A percentile compares a stretch with the other conserved stretches of the same genome.
Conservation (phyloP, 495 filamentous ascomycete species). For the Lophiotrema nucula region DNA sequence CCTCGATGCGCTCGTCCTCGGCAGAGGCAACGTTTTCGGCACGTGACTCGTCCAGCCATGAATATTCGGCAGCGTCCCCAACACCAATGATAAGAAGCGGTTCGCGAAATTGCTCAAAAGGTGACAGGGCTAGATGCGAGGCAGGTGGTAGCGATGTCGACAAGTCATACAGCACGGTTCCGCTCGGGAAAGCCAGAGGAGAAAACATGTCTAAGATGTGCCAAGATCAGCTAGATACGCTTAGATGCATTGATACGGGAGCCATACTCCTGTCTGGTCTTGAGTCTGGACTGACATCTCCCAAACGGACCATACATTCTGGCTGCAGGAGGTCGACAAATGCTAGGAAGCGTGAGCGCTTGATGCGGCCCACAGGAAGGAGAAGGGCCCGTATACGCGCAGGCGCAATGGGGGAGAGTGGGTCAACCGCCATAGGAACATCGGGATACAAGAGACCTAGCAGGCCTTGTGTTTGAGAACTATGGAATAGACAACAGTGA, state of each 20-base stretch:
- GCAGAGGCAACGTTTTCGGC: conserved; percentile 2
- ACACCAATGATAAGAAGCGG: conserved; percentile 77
- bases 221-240: conserved; percentile 38
- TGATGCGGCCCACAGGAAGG: conserved; percentile 82
- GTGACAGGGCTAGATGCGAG: conserved; percentile 73
- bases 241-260: background rate
- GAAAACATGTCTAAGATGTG: conserved; percentile 84
- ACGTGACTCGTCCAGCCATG: conserved; percentile 27
- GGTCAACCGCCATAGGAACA: conserved; percentile 71
- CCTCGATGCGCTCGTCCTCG: conserved; percentile 33
- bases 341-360: conserved; percentile 70
- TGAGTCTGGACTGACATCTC: conserved; percentile 86
- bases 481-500: too few species aligned
- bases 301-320: conserved; percentile 81
- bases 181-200: conserved; percentile 84
- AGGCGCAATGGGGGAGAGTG: conserved; percentile 82
- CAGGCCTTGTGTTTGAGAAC: too few species aligned
- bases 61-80: conserved; percentile 53
- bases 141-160: conserved; percentile 73
- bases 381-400: conserved; percentile 82
- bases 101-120: conserved; percentile 82
- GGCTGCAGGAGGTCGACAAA: conserved; percentile 75
- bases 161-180: conserved; percentile 86
- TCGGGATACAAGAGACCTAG: conserved; percentile 7
- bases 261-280: conserved; percentile 82